These are phyloP conservation scores for Orbilia blumenaviensis DNA, from an alignment of 2,329 filamentous ascomycete genomes.

Conservation along the genomic window DNA sequence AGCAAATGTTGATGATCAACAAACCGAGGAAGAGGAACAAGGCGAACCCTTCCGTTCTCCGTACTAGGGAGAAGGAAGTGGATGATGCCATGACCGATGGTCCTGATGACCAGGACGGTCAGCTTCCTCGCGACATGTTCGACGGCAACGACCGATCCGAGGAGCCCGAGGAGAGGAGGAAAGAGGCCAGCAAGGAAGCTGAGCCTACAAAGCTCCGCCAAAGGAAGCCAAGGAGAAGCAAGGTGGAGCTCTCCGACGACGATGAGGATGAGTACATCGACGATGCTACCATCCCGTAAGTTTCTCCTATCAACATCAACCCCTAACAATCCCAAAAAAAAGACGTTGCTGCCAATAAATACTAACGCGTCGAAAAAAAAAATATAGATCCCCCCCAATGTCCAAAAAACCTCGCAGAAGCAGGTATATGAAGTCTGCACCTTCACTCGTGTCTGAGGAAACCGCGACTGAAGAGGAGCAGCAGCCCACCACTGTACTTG, in stretches of 20 bases:
- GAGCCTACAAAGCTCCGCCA: constrained; percentile 10
- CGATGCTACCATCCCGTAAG: constrained; percentile 20
- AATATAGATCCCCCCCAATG: constrained; percentile 1
- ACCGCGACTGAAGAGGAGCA: constrained; percentile 46
- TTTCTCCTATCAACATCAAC: not conserved
- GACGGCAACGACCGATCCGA: constrained; percentile 34
- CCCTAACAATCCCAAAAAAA: not conserved
- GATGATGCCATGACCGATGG: constrained; percentile 41
- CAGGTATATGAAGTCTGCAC: constrained; percentile 20
- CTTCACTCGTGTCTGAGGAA: constrained; percentile 45
- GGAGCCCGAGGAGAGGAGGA: constrained; percentile 26
- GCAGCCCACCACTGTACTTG: not conserved
- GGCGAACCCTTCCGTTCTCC: constrained; percentile 40
- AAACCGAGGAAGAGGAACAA: constrained; percentile 47
- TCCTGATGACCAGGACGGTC: constrained; percentile 32
- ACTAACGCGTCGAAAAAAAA: not conserved
- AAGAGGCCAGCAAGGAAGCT: constrained; percentile 15
- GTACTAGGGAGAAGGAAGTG: constrained; percentile 49
- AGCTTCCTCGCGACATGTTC: constrained; percentile 25
- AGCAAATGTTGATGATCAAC: constrained; percentile 40
- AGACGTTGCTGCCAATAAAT: not conserved
- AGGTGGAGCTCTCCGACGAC: constrained; percentile 22
- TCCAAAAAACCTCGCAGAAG: constrained; percentile 12
- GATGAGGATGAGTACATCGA: constrained; percentile 46
- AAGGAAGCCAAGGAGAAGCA: constrained; percentile 12